A percentile compares a stretch with the other conserved stretches of the same genome.
Conservation (phyloP, 805 yeast species). For the Teunomyces atbi region DNA sequence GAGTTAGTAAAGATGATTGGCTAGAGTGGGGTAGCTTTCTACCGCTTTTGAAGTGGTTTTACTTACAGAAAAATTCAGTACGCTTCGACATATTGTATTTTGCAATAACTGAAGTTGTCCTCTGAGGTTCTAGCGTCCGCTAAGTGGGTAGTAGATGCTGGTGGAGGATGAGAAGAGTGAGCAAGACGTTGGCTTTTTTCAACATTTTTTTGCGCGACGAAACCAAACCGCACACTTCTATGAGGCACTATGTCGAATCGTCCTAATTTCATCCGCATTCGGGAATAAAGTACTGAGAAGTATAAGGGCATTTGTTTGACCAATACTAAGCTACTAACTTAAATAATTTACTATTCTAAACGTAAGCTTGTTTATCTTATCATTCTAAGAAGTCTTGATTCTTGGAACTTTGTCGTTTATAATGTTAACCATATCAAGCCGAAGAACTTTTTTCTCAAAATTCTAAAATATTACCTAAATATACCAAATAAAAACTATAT, state of each 20-base stretch:
- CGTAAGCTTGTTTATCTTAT: not conserved
- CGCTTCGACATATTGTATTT: slow-evolving; percentile 29
- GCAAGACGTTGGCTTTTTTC: slow-evolving; percentile 2
- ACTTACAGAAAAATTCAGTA: slow-evolving; percentile 42
- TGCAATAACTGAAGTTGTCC: not conserved
- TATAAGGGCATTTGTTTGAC: not conserved
- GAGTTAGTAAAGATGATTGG: slow-evolving; percentile 16
- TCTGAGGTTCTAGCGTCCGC: not conserved
- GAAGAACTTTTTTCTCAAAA: no score
- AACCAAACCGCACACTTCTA: not conserved
- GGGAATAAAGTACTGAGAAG: no score
- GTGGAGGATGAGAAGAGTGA: slow-evolving; percentile 2
- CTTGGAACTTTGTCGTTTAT: not conserved
- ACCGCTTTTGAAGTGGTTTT: not conserved
- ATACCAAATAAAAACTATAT: not conserved
- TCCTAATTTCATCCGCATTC: no score
- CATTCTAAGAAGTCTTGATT: not conserved
- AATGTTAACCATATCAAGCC: no score
- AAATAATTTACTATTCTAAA: not conserved
- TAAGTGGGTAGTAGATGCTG: not conserved
- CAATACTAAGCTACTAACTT: not conserved
- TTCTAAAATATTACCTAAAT: not conserved
- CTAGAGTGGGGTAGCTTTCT: not conserved
- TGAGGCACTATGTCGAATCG: no score
- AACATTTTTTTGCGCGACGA: slow-evolving; percentile 3